Percentiles rank a stretch among this genome's conserved stretches.
Evolutionary conservation across 441 rosid genomes (phyloP).

Genomic region (Populus tomentosa): DNA sequence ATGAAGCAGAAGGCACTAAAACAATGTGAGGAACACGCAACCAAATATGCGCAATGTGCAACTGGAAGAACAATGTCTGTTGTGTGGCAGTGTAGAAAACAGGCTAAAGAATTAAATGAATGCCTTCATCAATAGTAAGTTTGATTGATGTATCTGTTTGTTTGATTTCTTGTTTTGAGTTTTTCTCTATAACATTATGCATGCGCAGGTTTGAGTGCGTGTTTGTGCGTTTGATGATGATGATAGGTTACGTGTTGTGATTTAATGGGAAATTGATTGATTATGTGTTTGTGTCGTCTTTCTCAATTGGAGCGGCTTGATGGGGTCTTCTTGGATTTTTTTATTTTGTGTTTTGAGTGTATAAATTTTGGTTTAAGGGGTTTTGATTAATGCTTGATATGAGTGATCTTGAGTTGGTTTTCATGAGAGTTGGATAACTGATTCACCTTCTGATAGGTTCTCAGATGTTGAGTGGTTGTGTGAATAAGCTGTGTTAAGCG

Average conservation of each 20-base stretch:
- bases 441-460: neutral
- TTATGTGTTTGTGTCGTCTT: neutral
- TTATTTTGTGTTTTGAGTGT: neutral
- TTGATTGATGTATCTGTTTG: neutral
- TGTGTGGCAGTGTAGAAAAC: conserved; percentile 72
- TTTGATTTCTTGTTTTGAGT: no score
- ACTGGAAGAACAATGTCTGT: conserved; percentile 68
- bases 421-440: neutral
- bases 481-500: neutral
- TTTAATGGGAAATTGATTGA: neutral
- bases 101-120: conserved; percentile 64
- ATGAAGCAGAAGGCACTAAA: conserved; percentile 85
- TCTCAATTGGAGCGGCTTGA: neutral
- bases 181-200: neutral
- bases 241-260: neutral
- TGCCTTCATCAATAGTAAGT: conserved; percentile 80
- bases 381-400: neutral
- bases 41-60: conserved; percentile 75
- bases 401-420: neutral
- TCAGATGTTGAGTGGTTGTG: neutral
- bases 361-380: neutral
- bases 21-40: conserved; percentile 59
- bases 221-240: neutral
- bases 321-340: neutral
- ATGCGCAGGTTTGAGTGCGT: neutral